phyloP scores from a whole-genome alignment of 2,329 filamentous ascomycete genomes.

The Talaromyces piceae region DNA sequence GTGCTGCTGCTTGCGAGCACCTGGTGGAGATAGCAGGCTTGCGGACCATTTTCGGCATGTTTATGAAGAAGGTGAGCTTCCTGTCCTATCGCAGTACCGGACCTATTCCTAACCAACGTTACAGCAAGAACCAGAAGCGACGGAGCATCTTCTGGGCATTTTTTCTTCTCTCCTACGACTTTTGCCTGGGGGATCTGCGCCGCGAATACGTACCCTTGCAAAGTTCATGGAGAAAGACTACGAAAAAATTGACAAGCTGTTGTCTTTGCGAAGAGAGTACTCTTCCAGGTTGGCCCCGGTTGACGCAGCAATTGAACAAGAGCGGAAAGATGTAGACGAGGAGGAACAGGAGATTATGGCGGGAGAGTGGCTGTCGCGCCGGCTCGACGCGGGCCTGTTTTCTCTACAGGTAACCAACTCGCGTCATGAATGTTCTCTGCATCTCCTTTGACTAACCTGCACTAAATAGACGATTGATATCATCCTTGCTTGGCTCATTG shows the following conservation, averaged over 20 bases:
- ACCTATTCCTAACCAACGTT: slow-evolving; percentile 13
- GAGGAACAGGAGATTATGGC: slow-evolving; percentile 57
- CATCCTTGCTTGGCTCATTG: slow-evolving; percentile 80
- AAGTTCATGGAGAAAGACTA: slow-evolving; percentile 97
- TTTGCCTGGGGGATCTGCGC: slow-evolving; percentile 67
- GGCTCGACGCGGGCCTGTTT: slow-evolving; percentile 79
- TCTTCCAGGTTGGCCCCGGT: slow-evolving; percentile 54
- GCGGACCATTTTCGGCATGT: slow-evolving; percentile 76
- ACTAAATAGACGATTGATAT: slow-evolving; percentile 62
- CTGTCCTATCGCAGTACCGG: background rate
- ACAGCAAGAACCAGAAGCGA: slow-evolving; percentile 55
- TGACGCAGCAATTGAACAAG: slow-evolving; percentile 54
- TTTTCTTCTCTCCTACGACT: slow-evolving; percentile 75
- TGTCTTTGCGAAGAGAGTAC: slow-evolving; percentile 66
- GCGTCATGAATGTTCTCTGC: background rate
- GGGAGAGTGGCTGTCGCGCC: slow-evolving; percentile 64
- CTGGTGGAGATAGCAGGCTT: slow-evolving; percentile 78
- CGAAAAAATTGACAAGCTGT: slow-evolving; percentile 67
- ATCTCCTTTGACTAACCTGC: background rate
- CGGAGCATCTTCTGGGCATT: slow-evolving; percentile 76
- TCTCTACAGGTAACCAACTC: slow-evolving; percentile 53
- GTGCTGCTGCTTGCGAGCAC: slow-evolving; percentile 60
- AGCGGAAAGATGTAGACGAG: slow-evolving; percentile 47
- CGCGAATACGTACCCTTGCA: slow-evolving; percentile 74
- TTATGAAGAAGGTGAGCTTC: slow-evolving; percentile 62